Evolutionary conservation across 306 rosid species (phyloP), one percentile per base, ranked within the genome.

Genomic region (Inga laurina): DNA sequence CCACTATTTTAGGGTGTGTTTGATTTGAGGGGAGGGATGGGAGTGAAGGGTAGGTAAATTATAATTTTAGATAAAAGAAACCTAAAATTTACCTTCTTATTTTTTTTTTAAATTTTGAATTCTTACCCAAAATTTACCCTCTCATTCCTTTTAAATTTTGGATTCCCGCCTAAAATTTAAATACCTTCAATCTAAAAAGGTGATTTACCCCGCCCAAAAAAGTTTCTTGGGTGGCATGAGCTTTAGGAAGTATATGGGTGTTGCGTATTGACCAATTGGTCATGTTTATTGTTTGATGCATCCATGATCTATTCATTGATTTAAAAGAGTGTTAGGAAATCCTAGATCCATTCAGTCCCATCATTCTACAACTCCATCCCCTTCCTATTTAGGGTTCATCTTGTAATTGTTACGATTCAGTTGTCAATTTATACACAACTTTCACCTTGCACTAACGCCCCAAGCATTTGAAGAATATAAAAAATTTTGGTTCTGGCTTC

Each of bases 311-410:
- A 84, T 73, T 73, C 39, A 72, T 90, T 84, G 90, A 76, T 89
- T 57, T 19, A 37, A 27, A 27, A 75, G 85, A 83, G 85, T 79
- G 66, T 76, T 85, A 84, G 87, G 59, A 79, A 72, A 72, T 74
- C 82, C 59, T 78, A 57, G 82, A 81, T 80, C 79, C 83, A 85
- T 93, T 95, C 85, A 84, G 82, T 86, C 85, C 85, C 84, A 76
- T 84, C 82, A 83, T 91, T 92, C 84, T 89, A 87, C 70, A 24
- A 72, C 90, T 67, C 30, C 30, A 1, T 0, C 30, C 72, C 57
- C 15, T 37, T 48, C 34, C 49, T 30, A 71, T 51, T 39, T 67
- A 77, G 86, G 89, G 84, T 74, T 89, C 84, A 78, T 86, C 81
- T 81, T 89, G 90, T 84, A 77, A 62, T 66, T 80, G 80, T 80